These are phyloP conservation scores for Pichia occidentalis DNA, from an alignment of 805 yeast genomes.

Conservation along the genomic window DNA sequence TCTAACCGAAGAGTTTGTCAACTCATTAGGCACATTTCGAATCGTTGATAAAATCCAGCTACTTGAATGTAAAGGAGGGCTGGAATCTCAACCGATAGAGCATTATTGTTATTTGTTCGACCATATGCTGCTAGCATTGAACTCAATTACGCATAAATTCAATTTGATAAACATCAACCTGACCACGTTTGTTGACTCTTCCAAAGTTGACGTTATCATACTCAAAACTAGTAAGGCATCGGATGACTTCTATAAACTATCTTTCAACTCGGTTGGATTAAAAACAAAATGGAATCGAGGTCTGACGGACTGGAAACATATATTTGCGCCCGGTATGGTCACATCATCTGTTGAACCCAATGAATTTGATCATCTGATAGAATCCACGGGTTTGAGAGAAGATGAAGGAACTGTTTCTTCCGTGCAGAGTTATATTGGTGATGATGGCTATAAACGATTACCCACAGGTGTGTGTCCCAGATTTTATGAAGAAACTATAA, in stretches of 20 bases:
- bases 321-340: slow-evolving; percentile 21
- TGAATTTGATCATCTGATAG: slow-evolving; percentile 18
- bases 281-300: slow-evolving; percentile 30
- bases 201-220: slow-evolving; percentile 1
- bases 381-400: not conserved
- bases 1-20: slow-evolving; percentile 16
- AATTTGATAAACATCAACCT: slow-evolving; percentile 15
- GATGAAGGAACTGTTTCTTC: slow-evolving; percentile 2
- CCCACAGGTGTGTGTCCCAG: slow-evolving; percentile 26
- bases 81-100: slow-evolving; percentile 5
- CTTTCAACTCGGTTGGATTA: slow-evolving; percentile 5
- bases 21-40: slow-evolving; percentile 27
- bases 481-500: slow-evolving; percentile 27
- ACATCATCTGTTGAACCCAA: slow-evolving; percentile 24
- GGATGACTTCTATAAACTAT: slow-evolving; percentile 1
- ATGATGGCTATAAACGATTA: slow-evolving; percentile 8
- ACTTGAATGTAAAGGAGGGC: slow-evolving; percentile 4
- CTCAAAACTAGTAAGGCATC: slow-evolving; percentile 10
- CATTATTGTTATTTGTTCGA: slow-evolving; percentile 27
- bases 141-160: slow-evolving; percentile 8
- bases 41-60: slow-evolving; percentile 25
- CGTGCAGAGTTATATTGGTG: slow-evolving; percentile 4
- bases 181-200: slow-evolving; percentile 14
- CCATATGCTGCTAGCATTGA: slow-evolving; percentile 20
- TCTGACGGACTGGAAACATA: slow-evolving; percentile 19